Conservation (phyloP, 148 eudicot species). For the Rhododendron henanense region DNA sequence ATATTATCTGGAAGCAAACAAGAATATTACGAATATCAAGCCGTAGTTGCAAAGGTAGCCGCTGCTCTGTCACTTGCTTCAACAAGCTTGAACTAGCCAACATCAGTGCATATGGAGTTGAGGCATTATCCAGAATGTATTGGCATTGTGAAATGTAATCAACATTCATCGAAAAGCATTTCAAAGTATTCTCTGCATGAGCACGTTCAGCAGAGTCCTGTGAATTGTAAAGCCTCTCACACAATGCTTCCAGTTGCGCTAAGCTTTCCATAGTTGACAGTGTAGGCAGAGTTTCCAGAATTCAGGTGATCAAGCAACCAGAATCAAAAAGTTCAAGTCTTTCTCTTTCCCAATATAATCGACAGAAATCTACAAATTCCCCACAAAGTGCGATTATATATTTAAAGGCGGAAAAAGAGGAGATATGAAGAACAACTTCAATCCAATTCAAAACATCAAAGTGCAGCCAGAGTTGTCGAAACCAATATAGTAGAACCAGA, state of each 20-base stretch:
- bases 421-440: constrained; percentile 1
- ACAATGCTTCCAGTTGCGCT: constrained; percentile 83
- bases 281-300: constrained; percentile 12
- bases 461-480: constrained; percentile 13
- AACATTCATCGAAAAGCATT: constrained; percentile 72
- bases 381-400: constrained; percentile 25
- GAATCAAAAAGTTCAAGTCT: constrained; percentile 25
- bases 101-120: constrained; percentile 87
- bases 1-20: constrained; percentile 19
- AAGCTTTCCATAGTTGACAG: constrained; percentile 77
- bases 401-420: constrained; percentile 17
- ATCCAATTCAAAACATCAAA: constrained; percentile 15
- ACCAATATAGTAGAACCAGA: constrained; percentile 20
- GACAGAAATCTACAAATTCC: constrained; percentile 33
- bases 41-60: constrained; percentile 76
- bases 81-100: constrained; percentile 90
- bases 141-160: constrained; percentile 93
- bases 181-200: constrained; percentile 82
- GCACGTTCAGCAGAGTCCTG: constrained; percentile 93
- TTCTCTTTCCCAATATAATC: constrained; percentile 29
- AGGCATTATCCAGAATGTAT: constrained; percentile 82
- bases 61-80: constrained; percentile 93
- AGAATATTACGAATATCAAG: constrained; percentile 81
- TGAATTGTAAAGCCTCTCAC: constrained; percentile 94
- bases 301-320: constrained; percentile 46